A percentile compares a stretch with the other conserved stretches of the same genome.
phyloP scores from a whole-genome alignment of 2,329 filamentous ascomycete species.

The Fusarium robinianum region DNA sequence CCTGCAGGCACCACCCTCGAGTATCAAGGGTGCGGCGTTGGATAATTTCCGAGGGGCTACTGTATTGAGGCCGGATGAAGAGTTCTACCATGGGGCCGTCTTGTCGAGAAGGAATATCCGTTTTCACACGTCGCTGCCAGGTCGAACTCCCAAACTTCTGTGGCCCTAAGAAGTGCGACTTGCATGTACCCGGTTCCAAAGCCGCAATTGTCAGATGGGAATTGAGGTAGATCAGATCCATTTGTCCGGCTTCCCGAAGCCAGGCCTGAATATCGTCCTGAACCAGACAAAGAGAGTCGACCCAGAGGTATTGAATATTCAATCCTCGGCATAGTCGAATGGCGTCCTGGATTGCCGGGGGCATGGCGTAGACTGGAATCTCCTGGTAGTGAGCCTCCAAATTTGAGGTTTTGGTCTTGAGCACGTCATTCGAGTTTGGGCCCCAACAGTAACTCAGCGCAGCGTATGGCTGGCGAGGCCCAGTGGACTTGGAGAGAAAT shows the following conservation, averaged over 20 bases:
- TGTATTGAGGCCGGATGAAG: no score
- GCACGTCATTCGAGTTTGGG: neutral
- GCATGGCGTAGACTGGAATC: neutral
- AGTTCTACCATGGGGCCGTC: no score
- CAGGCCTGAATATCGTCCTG: conserved; percentile 12
- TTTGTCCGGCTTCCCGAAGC: conserved; percentile 3
- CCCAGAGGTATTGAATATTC: conserved; percentile 16
- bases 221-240: conserved; percentile 6
- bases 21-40: no score
- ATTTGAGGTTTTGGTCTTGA: neutral
- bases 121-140: no score
- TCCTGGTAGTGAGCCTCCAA: neutral
- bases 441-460: conserved; percentile 11
- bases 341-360: conserved; percentile 8
- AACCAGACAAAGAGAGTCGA: conserved; percentile 24
- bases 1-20: conserved; percentile 6
- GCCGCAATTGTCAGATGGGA: conserved; percentile 1
- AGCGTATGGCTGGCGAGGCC: neutral
- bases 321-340: conserved; percentile 3
- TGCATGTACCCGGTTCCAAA: no score
- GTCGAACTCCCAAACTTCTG: no score
- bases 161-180: no score
- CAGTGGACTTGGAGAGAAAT: neutral
- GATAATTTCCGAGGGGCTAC: no score
- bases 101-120: no score